A percentile compares a stretch with the other conserved stretches of the same genome.
Evolutionary conservation across 345 rosid species (phyloP).

Genomic region (Sonneratia alba): DNA sequence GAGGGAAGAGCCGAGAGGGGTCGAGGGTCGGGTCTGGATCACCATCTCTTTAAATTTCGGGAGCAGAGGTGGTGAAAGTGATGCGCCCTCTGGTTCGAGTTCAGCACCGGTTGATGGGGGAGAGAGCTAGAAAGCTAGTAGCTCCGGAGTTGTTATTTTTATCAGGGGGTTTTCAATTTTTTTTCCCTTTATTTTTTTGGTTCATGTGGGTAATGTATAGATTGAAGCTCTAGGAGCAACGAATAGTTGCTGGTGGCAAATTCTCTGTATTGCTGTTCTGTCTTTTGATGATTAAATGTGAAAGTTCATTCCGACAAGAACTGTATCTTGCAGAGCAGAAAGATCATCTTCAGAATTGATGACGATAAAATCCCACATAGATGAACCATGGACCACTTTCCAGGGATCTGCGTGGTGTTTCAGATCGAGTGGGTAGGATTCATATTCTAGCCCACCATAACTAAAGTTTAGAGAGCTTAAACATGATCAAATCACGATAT

Average conservation of each 20-base stretch:
- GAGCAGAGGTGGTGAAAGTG: constrained; percentile 19
- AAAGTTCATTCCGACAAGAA: neutral
- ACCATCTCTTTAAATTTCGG: constrained; percentile 33
- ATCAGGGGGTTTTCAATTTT: neutral
- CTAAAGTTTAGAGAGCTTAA: too few species aligned
- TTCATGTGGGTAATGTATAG: neutral
- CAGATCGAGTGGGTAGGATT: too few species aligned
- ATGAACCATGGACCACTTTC: too few species aligned
- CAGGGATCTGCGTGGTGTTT: too few species aligned
- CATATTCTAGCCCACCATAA: too few species aligned
- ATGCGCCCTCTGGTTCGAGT: neutral
- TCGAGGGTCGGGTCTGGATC: constrained; percentile 42
- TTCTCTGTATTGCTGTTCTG: neutral
- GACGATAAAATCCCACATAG: too few species aligned
- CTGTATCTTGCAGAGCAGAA: neutral
- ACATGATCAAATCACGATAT: too few species aligned
- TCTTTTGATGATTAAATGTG: too few species aligned
- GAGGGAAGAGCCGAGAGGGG: constrained; percentile 25
- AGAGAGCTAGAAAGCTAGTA: neutral
- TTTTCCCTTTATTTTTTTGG: neutral
- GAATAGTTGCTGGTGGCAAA: neutral
- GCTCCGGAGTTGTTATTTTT: neutral
- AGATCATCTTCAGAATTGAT: neutral
- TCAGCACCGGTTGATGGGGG: neutral
- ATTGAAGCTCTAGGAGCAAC: neutral